Conservation (phyloP, 2,329 filamentous ascomycete genomes). For the Fusarium brevicatenulatum region DNA sequence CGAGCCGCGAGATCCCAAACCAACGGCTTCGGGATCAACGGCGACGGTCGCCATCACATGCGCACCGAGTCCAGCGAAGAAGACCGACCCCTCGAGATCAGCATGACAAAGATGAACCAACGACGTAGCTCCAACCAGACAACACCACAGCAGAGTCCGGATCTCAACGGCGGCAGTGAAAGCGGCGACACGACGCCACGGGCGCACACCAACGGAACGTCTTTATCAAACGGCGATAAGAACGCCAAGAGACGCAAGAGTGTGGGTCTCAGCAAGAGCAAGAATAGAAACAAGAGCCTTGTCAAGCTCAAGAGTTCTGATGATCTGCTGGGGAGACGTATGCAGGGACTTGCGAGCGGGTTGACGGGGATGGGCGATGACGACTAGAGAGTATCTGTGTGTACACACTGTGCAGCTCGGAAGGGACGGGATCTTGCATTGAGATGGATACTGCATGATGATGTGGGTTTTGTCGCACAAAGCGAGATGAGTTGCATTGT, state of each 20-base stretch:
- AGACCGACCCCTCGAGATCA: conserved; percentile 84
- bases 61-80: conserved; percentile 77
- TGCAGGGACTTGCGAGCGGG: conserved; percentile 66
- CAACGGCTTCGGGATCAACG: conserved; percentile 32
- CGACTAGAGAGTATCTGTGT: conserved; percentile 37
- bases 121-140: conserved; percentile 45
- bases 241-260: conserved; percentile 42
- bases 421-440: conserved; percentile 23
- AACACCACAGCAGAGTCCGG: conserved; percentile 22
- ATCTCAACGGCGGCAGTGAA: conserved; percentile 25
- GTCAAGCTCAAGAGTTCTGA: conserved; percentile 67
- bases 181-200: conserved; percentile 33
- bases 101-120: conserved; percentile 62
- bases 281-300: conserved; percentile 59
- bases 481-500: conserved; percentile 31
- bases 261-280: conserved; percentile 47
- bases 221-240: conserved; percentile 38
- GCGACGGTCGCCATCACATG: conserved; percentile 43
- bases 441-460: neutral
- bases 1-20: conserved; percentile 9
- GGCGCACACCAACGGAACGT: conserved; percentile 27
- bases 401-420: conserved; percentile 11
- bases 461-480: neutral
- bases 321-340: conserved; percentile 65
- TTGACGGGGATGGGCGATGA: conserved; percentile 62